Percentiles rank a stretch among this genome's conserved stretches.
These are phyloP conservation scores for Pyronema omphalodes DNA, from an alignment of 495 filamentous ascomycete species.

Conservation along the genomic window DNA sequence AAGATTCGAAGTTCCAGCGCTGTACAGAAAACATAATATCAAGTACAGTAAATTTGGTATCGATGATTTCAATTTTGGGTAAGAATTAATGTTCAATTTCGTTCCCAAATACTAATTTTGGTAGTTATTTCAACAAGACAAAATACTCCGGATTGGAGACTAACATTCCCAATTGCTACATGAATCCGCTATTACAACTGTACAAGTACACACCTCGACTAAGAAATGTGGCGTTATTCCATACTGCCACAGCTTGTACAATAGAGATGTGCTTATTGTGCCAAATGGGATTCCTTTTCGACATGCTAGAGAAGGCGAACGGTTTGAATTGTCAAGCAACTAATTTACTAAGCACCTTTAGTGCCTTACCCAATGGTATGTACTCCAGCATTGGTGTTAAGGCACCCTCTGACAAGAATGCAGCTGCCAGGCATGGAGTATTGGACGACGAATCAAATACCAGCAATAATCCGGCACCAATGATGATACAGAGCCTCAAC, in stretches of 20 bases:
- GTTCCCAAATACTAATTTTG: background rate
- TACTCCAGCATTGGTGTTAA: background rate
- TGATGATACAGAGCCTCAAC: slow-evolving; percentile 58
- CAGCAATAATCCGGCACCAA: slow-evolving; percentile 41
- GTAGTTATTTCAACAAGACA: slow-evolving; percentile 81
- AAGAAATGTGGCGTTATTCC: slow-evolving; percentile 76
- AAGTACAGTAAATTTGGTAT: slow-evolving; percentile 96
- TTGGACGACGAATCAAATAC: slow-evolving; percentile 60
- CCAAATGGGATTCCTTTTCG: slow-evolving; percentile 87
- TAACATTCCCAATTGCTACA: slow-evolving; percentile 89
- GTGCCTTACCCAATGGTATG: slow-evolving; percentile 50
- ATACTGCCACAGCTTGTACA: slow-evolving; percentile 67
- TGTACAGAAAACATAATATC: slow-evolving; percentile 83
- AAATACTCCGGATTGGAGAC: slow-evolving; percentile 81
- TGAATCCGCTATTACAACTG: slow-evolving; percentile 81
- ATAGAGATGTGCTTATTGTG: slow-evolving; percentile 73
- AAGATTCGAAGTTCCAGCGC: slow-evolving; percentile 49
- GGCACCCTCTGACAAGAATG: background rate
- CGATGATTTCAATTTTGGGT: slow-evolving; percentile 95
- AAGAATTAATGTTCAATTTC: slow-evolving; percentile 18
- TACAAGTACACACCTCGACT: slow-evolving; percentile 76
- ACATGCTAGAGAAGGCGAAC: slow-evolving; percentile 92
- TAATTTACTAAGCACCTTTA: slow-evolving; percentile 79
- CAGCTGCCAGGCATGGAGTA: slow-evolving; percentile 49
- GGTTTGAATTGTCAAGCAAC: slow-evolving; percentile 93